Percentiles rank a stretch among this genome's conserved stretches.
These are phyloP conservation scores for Letharia columbiana DNA, from an alignment of 495 filamentous ascomycete genomes.

Conservation along the genomic window DNA sequence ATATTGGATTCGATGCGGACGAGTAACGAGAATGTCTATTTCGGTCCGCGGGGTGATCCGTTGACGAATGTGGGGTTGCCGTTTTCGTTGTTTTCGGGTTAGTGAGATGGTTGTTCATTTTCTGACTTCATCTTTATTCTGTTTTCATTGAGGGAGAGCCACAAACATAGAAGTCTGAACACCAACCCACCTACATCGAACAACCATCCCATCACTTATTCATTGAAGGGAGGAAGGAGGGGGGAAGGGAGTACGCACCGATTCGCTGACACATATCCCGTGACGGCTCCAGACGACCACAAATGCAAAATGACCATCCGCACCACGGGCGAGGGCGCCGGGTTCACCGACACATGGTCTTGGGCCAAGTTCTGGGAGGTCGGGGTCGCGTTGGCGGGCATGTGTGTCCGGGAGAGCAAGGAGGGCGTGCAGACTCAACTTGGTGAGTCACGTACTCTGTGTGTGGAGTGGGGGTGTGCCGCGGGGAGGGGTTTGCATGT, in stretches of 20 bases:
- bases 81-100: background rate
- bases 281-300: background rate
- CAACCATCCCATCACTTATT: no score
- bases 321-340: background rate
- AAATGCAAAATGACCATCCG: constrained; percentile 1
- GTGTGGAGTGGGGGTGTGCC: no score
- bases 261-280: no score
- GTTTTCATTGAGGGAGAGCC: no score
- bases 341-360: background rate
- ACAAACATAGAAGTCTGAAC: no score
- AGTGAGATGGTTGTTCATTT: no score
- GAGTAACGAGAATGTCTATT: background rate
- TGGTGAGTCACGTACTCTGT: background rate
- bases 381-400: background rate
- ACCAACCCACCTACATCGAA: no score
- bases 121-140: no score
- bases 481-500: no score
- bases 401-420: background rate
- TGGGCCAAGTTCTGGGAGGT: background rate
- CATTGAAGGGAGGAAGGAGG: no score
- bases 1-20: background rate
- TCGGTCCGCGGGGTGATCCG: background rate
- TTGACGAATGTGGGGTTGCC: background rate
- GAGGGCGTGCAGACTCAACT: background rate
- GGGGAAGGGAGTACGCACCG: no score